phyloP scores from a whole-genome alignment of 2,329 filamentous ascomycete species.

The Chaetomium globosum region DNA sequence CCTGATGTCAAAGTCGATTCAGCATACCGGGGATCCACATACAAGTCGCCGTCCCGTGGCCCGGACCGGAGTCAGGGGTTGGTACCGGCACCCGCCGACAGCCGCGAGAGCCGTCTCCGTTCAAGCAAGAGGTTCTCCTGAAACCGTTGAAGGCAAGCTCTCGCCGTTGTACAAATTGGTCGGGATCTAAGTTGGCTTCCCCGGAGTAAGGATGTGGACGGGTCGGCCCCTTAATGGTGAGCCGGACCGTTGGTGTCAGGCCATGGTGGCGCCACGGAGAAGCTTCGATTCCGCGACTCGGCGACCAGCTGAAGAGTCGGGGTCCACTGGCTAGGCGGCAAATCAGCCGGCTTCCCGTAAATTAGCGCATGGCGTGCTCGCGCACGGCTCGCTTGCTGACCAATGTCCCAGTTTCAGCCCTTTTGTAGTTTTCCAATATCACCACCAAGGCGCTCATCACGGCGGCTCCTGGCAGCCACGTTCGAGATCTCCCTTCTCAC shows the following conservation, averaged over 20 bases:
- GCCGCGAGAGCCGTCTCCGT: conserved; percentile 6
- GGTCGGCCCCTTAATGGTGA: background rate
- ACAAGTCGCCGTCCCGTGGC: background rate
- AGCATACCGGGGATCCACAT: conserved; percentile 9
- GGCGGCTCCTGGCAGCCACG: background rate
- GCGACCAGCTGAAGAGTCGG: background rate
- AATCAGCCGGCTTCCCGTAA: background rate
- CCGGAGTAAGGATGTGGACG: no score
- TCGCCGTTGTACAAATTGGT: background rate
- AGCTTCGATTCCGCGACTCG: conserved; percentile 12
- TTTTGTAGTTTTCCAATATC: conserved; percentile 6
- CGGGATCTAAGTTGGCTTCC: no score
- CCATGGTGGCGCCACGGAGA: conserved; percentile 22
- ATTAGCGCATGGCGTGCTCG: conserved; percentile 22
- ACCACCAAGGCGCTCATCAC: background rate
- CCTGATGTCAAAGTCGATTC: background rate
- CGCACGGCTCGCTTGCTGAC: background rate
- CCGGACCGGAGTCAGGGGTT: conserved; percentile 3
- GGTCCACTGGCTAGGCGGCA: conserved; percentile 6
- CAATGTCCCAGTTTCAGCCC: background rate
- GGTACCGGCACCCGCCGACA: conserved; percentile 24
- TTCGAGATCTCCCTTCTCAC: background rate
- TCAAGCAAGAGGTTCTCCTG: background rate
- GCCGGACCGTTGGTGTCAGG: background rate
- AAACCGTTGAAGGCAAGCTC: background rate